Percentiles rank a stretch among this genome's conserved stretches.
Conservation (phyloP, 768 basidiomycete species). For the Austroboletus festivus region DNA sequence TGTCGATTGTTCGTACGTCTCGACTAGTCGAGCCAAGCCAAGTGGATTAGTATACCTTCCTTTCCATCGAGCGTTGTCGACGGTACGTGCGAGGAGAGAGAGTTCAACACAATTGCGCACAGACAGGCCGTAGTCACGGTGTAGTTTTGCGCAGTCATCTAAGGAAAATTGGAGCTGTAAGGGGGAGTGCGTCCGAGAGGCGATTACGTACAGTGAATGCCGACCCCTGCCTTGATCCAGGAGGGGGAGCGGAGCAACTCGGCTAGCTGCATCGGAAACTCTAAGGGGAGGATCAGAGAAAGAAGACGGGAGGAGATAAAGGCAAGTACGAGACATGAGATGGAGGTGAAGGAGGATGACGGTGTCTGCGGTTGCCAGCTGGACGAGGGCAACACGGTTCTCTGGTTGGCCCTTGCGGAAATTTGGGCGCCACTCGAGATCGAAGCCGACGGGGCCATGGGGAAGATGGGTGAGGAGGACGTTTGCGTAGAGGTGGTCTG, state of each 20-base stretch:
- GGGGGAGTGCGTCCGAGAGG: not conserved
- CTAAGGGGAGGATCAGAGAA: constrained; percentile 33
- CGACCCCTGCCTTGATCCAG: constrained; percentile 70
- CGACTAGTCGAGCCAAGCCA: constrained; percentile 64
- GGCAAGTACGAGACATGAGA: constrained; percentile 46
- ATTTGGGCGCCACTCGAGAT: constrained; percentile 77
- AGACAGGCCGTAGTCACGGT: constrained; percentile 40
- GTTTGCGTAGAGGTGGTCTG: constrained; percentile 32
- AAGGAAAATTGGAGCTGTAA: constrained; percentile 3
- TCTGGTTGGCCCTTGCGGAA: constrained; percentile 49
- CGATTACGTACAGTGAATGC: constrained; percentile 56
- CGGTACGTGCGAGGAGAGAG: constrained; percentile 62
- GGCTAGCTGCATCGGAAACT: constrained; percentile 50
- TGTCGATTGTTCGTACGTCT: constrained; percentile 50
- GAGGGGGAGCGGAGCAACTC: constrained; percentile 49
- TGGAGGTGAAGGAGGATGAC: constrained; percentile 67
- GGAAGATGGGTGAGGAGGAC: constrained; percentile 17
- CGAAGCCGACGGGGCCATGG: constrained; percentile 52
- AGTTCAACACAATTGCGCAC: constrained; percentile 63
- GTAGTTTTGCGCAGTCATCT: constrained; percentile 72
- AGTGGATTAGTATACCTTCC: constrained; percentile 60
- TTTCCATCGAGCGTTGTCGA: constrained; percentile 71
- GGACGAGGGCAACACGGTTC: constrained; percentile 72
- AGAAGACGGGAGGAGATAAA: not conserved
- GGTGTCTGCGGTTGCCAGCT: constrained; percentile 55